phyloP scores from a whole-genome alignment of 768 basidiomycete genomes.

The Termitomyces sp. region DNA sequence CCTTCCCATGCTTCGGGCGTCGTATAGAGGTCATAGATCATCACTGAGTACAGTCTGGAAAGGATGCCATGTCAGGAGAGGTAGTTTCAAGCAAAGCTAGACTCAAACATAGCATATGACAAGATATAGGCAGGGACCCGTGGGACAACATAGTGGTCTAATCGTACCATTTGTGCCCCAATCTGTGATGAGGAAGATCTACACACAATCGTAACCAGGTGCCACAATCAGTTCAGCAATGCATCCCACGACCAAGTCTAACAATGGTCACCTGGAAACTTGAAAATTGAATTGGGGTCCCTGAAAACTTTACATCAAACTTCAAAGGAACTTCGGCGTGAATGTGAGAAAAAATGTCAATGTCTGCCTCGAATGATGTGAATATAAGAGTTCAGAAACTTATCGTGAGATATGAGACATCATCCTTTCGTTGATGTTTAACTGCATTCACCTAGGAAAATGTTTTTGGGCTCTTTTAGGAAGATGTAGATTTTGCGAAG shows the following conservation, averaged over 20 bases:
- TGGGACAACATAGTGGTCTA: neutral
- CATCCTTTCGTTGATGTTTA: neutral
- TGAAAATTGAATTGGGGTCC: slow-evolving; percentile 18
- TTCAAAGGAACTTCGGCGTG: neutral
- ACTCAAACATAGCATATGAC: neutral
- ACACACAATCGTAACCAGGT: slow-evolving; percentile 17
- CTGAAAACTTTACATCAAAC: slow-evolving; percentile 21
- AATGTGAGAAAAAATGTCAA: slow-evolving; percentile 6
- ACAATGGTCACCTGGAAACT: slow-evolving; percentile 19
- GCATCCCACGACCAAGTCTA: slow-evolving; percentile 23
- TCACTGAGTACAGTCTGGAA: slow-evolving; percentile 18
- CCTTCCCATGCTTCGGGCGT: slow-evolving; percentile 32
- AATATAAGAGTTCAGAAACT: neutral
- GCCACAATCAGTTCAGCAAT: slow-evolving; percentile 31
- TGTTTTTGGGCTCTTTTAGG: neutral
- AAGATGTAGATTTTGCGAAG: too few species aligned
- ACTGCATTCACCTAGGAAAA: neutral
- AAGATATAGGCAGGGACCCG: neutral
- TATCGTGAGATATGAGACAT: neutral
- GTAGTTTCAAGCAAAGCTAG: neutral
- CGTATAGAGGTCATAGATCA: slow-evolving; percentile 24
- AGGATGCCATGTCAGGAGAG: slow-evolving; percentile 4
- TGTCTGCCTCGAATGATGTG: neutral
- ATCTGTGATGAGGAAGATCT: neutral
- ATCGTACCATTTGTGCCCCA: neutral